These are phyloP conservation scores for Emiliania huxleyi DNA, from an alignment of 78 protist species.

Conservation along the genomic window DNA sequence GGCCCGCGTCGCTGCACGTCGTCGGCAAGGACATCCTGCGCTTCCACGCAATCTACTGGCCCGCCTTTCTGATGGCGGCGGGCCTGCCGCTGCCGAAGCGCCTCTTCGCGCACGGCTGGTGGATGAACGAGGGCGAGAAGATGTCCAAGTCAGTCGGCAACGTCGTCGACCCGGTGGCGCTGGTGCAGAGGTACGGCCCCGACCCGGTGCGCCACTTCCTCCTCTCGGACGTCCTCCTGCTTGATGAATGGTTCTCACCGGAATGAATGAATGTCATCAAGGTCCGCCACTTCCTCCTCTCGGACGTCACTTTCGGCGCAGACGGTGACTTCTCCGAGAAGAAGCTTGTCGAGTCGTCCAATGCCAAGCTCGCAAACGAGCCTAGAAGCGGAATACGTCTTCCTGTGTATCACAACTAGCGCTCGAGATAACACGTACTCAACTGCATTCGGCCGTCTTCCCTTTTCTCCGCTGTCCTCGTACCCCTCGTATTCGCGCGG, in stretches of 20 bases:
- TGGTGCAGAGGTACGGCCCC: conserved; percentile 60
- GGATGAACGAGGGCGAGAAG: conserved; percentile 59
- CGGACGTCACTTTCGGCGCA: conserved; percentile 39
- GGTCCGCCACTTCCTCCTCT: conserved; percentile 53
- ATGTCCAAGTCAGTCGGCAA: conserved; percentile 73
- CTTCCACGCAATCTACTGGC: conserved; percentile 95
- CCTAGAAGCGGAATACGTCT: no score
- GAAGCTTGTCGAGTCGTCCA: not conserved
- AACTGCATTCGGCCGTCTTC: no score
- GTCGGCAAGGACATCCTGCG: conserved; percentile 93
- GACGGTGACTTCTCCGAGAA: conserved; percentile 62
- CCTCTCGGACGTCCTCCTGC: no score
- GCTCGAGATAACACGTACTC: no score
- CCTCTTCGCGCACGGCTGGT: conserved; percentile 87
- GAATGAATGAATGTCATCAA: no score
- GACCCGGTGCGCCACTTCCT: conserved; percentile 43
- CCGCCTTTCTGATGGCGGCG: conserved; percentile 83
- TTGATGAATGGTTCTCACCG: no score
- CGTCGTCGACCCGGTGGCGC: conserved; percentile 58
- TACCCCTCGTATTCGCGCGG: no score
- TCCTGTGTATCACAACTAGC: no score
- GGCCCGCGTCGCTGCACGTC: conserved; percentile 48
- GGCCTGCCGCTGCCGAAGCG: conserved; percentile 64
- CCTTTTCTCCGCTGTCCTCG: no score
- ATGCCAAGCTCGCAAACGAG: conserved; percentile 44